Base-by-base conservation (phyloP, 768 basidiomycete species). In the Termitomyces sp. region DNA sequence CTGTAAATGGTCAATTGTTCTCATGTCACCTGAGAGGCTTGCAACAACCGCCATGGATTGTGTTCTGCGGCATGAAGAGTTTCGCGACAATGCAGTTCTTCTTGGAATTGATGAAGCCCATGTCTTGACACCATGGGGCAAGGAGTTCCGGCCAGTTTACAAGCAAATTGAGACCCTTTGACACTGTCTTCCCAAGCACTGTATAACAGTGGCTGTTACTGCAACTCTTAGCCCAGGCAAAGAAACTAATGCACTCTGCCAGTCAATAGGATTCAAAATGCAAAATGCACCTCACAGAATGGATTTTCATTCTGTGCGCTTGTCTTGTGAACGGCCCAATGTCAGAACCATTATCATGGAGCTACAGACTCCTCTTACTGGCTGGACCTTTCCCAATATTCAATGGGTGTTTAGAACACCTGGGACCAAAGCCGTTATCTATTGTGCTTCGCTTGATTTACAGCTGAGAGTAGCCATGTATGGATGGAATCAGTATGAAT, bases 301-400 rank as follows among this genome's bases (percentile, higher is more conserved):
- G 7, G 10, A 32, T 1, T 59, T 59, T 43, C 48, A 60, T 45
- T 51, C 48, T n/a, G 18, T 55, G 8, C 36, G 54, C 26, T 24
- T 56, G 40, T 52, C 59, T 10, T 50, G 36, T 18, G 55, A 60
- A 45, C 33, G 49, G 24, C 49, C 49, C 22, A 60, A 60, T 40
- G 50, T 60, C 27, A 10, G 26, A 26, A 55, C 48, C 13, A 46
- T 51, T 6, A 39, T 59, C 32, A 27, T 48, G 2, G 16, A 49
- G 20, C 48, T 55, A 30, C n/a, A 46, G 22, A 33, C 49, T 45
- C 13, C 27, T 32, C 53, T 59, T 26, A 45, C 36, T 22, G 48
- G 53, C 22, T 50, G 37, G 27, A 44, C 27, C 16, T 59, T 55
- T 24, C 58, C 48, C 12, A 40, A 42, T 18, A 45, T 55, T 16